Evolutionary conservation across 305 asterid genomes (phyloP), one percentile per base, ranked within the genome.

Genomic region (Galium porrigens): DNA sequence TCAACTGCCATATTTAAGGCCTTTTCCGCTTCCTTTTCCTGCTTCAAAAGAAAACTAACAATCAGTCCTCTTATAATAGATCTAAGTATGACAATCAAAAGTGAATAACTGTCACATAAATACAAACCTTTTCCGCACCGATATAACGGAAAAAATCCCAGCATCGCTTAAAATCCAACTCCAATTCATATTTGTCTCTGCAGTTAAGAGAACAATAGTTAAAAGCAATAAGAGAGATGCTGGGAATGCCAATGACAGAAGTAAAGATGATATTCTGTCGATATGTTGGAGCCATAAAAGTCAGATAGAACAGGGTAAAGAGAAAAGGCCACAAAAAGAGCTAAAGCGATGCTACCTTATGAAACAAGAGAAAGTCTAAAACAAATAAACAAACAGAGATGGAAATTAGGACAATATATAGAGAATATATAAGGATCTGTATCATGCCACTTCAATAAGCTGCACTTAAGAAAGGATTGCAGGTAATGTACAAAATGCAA

Each of bases 21-120:
- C 78, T 78, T 87, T 82, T 94, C 96, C 85, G 87, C 87, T 77
- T 90, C 96, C 85, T 94, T 94, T 77, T 90, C 96, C 99, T 94
- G 95, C 81, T 77, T 74, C 27, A 36, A 76, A 76, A 80, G 52
- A 70, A 63, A 79, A 76, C 78, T 77, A 65, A 17, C 48, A 60
- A 68, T 70, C 30, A 78, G 63, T 54, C 49, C 46, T 32, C 25
- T 39, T 6, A 11, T 3, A 14, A 57, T 7, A 15, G 51, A 46
- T 36, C 20, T n/a, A 64, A 14, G 27, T n/a, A 64, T 15, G n/a
- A 4, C 33, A 58, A 4, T 0, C 11, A 25, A 25, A 64, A 46
- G 27, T 6, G 20, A 70, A 68, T 6, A 68, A 32, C 15, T 1
- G 49, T n/a, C 3, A 36, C 33, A 48, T 17, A 57, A 51, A 37